Conservation (phyloP, 2,329 filamentous ascomycete species). For the Biscogniauxia marginata region DNA sequence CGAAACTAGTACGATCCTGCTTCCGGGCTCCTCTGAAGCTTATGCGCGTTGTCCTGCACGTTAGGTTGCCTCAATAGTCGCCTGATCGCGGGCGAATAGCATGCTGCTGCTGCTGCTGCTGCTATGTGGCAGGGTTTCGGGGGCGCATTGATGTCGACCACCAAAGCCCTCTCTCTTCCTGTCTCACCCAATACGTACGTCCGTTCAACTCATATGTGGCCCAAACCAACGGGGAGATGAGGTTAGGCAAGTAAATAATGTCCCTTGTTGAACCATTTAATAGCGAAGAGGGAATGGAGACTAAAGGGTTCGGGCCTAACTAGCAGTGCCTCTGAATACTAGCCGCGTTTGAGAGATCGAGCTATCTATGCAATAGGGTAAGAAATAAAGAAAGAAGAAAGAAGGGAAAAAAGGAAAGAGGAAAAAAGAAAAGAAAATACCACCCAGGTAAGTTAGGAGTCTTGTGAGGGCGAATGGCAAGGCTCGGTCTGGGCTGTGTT, state of each 20-base stretch:
- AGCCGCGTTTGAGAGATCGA: neutral
- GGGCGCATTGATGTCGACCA: neutral
- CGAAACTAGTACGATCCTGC: neutral
- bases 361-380: neutral
- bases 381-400: neutral
- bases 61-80: slow-evolving; percentile 20
- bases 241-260: too few species aligned
- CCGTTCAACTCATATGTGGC: neutral
- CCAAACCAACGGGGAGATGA: neutral
- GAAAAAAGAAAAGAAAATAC: neutral
- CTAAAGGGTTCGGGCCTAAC: neutral
- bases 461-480: neutral
- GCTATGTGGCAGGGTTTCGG: slow-evolving; percentile 14
- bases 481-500: neutral
- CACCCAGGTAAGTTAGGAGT: neutral
- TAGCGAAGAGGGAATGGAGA: neutral
- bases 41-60: slow-evolving; percentile 6
- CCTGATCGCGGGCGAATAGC: slow-evolving; percentile 13
- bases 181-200: neutral
- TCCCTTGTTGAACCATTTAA: too few species aligned
- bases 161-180: neutral
- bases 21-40: neutral
- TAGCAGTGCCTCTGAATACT: too few species aligned
- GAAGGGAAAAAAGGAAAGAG: neutral
- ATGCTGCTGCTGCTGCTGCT: slow-evolving; percentile 12